Percentiles rank a stretch among this genome's conserved stretches.
Conservation (phyloP, 208 protist genomes). For the Trypanosoma congolense region DNA sequence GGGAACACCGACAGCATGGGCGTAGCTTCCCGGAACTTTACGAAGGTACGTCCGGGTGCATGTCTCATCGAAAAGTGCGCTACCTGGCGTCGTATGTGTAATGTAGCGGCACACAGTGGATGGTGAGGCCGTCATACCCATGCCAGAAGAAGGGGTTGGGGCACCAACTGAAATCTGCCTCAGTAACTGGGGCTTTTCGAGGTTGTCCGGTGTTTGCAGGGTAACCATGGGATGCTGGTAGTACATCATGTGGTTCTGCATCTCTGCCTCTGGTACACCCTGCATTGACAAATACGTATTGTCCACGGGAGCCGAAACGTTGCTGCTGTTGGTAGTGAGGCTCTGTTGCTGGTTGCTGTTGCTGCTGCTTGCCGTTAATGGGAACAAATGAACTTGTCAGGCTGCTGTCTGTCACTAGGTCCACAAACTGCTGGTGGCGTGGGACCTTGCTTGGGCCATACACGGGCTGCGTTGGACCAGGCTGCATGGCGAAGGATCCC, state of each 20-base stretch:
- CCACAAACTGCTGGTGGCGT: constrained; percentile 54
- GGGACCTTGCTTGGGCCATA: constrained; percentile 30
- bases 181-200: constrained; percentile 6
- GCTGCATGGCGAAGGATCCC: neutral
- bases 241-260: neutral
- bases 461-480: constrained; percentile 6
- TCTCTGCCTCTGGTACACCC: neutral
- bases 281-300: neutral
- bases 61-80: constrained; percentile 1
- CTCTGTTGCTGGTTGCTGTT: too few relatives aligned
- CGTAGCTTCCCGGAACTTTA: neutral
- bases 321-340: neutral
- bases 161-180: neutral
- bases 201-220: neutral
- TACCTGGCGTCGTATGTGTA: constrained; percentile 3
- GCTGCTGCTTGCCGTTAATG: constrained; percentile 21
- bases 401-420: constrained; percentile 37
- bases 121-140: constrained; percentile 24
- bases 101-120: constrained; percentile 5
- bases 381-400: constrained; percentile 51
- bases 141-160: constrained; percentile 18
- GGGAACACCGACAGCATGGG: neutral
- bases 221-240: neutral
- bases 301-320: neutral
- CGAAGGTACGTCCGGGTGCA: neutral